These are phyloP conservation scores for Monosporascus sp. DNA, from an alignment of 2,329 filamentous ascomycete species.

Conservation along the genomic window DNA sequence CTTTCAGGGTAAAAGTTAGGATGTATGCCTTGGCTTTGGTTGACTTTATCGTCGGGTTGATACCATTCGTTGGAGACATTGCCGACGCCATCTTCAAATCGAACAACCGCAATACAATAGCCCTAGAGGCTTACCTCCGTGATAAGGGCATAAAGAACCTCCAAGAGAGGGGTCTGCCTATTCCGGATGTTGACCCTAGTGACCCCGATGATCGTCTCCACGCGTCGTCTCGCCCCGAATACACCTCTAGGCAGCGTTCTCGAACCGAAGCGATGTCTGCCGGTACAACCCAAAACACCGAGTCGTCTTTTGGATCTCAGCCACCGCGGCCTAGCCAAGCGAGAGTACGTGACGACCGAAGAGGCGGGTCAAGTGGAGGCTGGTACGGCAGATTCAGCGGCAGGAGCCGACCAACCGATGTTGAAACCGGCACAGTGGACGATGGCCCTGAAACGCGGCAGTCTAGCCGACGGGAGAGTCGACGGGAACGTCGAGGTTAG, in stretches of 20 bases:
- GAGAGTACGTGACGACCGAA: slow-evolving; percentile 17
- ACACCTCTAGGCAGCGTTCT: slow-evolving; percentile 8
- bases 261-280: slow-evolving; percentile 5
- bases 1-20: slow-evolving; percentile 49
- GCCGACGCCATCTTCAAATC: slow-evolving; percentile 67
- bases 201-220: slow-evolving; percentile 40
- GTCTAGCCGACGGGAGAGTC: slow-evolving; percentile 10
- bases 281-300: slow-evolving; percentile 5
- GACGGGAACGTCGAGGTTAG: neutral
- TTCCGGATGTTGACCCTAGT: slow-evolving; percentile 46
- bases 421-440: slow-evolving; percentile 18
- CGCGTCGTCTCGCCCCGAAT: neutral
- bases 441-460: slow-evolving; percentile 9
- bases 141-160: slow-evolving; percentile 59
- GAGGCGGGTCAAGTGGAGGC: slow-evolving; percentile 14
- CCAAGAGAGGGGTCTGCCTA: slow-evolving; percentile 38
- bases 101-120: slow-evolving; percentile 70
- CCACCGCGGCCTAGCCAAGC: slow-evolving; percentile 17
- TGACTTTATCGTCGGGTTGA: slow-evolving; percentile 68
- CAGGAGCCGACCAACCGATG: slow-evolving; percentile 22
- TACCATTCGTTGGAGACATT: slow-evolving; percentile 73
- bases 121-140: slow-evolving; percentile 64
- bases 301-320: slow-evolving; percentile 8
- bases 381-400: slow-evolving; percentile 27
- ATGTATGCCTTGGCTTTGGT: slow-evolving; percentile 79